These are phyloP conservation scores for Neofusicoccum umdonicola DNA, from an alignment of 2,329 filamentous ascomycete species.

Conservation along the genomic window DNA sequence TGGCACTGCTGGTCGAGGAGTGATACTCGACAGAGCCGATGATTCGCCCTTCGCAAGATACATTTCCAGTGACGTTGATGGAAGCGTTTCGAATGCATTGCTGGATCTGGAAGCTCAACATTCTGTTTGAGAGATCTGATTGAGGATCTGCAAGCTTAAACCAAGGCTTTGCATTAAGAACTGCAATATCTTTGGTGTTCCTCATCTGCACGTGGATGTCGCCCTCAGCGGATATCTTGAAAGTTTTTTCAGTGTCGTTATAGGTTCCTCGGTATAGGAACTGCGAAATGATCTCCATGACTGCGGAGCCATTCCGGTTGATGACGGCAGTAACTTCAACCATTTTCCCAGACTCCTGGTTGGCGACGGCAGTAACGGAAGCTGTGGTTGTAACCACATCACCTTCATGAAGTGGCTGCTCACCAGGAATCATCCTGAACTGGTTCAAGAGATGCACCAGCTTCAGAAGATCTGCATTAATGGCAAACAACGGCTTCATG, in stretches of 20 bases:
- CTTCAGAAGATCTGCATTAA: slow-evolving; percentile 22
- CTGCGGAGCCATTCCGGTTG: slow-evolving; percentile 19
- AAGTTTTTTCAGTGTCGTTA: slow-evolving; percentile 16
- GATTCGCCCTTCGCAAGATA: background rate
- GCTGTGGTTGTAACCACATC: slow-evolving; percentile 20
- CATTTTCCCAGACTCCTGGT: slow-evolving; percentile 20
- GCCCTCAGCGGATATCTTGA: background rate
- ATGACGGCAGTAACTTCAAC: slow-evolving; percentile 23
- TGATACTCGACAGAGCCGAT: background rate
- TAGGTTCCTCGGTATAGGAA: slow-evolving; percentile 23
- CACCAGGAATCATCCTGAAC: slow-evolving; percentile 19
- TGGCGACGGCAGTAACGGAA: slow-evolving; percentile 18
- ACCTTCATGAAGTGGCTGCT: slow-evolving; percentile 18
- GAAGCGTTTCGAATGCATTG: background rate
- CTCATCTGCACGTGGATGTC: background rate
- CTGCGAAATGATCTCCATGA: slow-evolving; percentile 23
- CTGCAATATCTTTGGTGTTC: background rate
- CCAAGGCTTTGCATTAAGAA: background rate
- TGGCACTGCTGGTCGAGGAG: slow-evolving; percentile 13
- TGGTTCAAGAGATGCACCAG: slow-evolving; percentile 24
- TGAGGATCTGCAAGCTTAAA: background rate
- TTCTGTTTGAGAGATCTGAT: slow-evolving; percentile 15
- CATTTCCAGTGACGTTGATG: background rate
- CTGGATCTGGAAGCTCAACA: slow-evolving; percentile 20
- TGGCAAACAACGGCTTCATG: slow-evolving; percentile 21